Conservation (phyloP, 106 monocot species). For the Agapanthus africanus region DNA sequence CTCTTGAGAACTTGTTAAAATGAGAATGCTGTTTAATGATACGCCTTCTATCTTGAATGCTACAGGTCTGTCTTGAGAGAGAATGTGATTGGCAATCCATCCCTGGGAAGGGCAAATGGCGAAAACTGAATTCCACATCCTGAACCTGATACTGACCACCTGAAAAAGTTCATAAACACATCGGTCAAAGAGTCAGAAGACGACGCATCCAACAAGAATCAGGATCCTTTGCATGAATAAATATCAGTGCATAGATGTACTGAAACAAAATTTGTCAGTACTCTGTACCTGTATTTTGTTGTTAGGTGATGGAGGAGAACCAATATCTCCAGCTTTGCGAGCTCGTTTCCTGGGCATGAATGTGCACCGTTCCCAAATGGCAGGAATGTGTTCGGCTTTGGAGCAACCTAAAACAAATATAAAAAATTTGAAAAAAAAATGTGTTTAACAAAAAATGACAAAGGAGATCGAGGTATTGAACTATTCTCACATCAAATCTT, state of each 20-base stretch:
- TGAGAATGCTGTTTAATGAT: too few species aligned
- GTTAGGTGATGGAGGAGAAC: slow-evolving; percentile 91
- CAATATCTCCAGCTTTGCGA: slow-evolving; percentile 89
- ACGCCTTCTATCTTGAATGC: too few species aligned
- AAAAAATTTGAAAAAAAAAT: too few species aligned
- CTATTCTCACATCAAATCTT: slow-evolving; percentile 95
- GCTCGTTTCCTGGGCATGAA: slow-evolving; percentile 93
- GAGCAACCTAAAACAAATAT: slow-evolving; percentile 36
- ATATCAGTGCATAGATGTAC: too few species aligned
- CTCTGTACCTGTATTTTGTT: slow-evolving; percentile 82
- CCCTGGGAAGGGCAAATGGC: slow-evolving; percentile 37
- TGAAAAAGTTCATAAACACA: not conserved
- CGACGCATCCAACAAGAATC: too few species aligned
- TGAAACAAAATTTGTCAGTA: too few species aligned
- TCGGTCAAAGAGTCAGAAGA: too few species aligned
- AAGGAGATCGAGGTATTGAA: too few species aligned
- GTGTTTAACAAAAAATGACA: too few species aligned
- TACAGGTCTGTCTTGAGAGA: slow-evolving; percentile 4
- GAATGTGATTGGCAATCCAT: slow-evolving; percentile 40
- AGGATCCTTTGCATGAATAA: too few species aligned
- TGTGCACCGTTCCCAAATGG: slow-evolving; percentile 85
- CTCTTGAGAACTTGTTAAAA: not conserved
- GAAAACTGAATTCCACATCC: slow-evolving; percentile 40
- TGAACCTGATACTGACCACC: slow-evolving; percentile 33
- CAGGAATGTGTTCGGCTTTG: slow-evolving; percentile 84